Evolutionary conservation across 2,329 filamentous ascomycete species (phyloP), one percentile per base, ranked within the genome.

Genomic region (Hypomyces rosellus): DNA sequence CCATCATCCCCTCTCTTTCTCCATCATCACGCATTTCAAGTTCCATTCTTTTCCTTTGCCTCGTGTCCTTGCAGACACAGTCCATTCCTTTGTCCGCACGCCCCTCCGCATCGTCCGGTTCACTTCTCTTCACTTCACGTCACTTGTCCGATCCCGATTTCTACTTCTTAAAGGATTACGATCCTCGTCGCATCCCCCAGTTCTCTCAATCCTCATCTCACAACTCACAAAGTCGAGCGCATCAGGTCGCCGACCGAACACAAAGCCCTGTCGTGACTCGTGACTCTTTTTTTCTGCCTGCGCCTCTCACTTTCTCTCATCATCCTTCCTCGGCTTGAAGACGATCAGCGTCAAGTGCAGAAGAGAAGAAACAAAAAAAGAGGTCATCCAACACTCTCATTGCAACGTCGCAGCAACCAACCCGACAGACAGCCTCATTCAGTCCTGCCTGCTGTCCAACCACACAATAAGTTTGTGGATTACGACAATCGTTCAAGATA

Each of bases 31-130:
- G 9, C 14, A 6, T 20, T 20, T 41, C 16, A 4, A 16, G 13
- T 18, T 16, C 38, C n/a, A 15, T 62, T 62, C 46, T 61, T 59
- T 48, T 30, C 40, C 46, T 52, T 46, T 36, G 34, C 42, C 41
- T 52, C 14, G 15, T 46, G 20, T 42, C 18, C 43, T 36, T 16
- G 12, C 38, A 38, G 36, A 59, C 56, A 60, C 63, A 61, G 61
- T 64, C 61, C 63, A 64, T 57, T 65, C 63, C 59, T 65, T 55
- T 51, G 25, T 38, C 4, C 34, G 15, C 9, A 16, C 46, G 15
- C 40, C 22, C 18, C 36, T 37, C 39, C 37, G 37, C 25, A 30
- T 30, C 25, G 25, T 37, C 41, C 37, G 37, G 4, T 8, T 30
- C 25, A 11, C 25, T 30, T 30, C 25, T 5, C 25, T 30, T 30